phyloP scores from a whole-genome alignment of 176 grass and related monocot species.

The Panicum miliaceum region DNA sequence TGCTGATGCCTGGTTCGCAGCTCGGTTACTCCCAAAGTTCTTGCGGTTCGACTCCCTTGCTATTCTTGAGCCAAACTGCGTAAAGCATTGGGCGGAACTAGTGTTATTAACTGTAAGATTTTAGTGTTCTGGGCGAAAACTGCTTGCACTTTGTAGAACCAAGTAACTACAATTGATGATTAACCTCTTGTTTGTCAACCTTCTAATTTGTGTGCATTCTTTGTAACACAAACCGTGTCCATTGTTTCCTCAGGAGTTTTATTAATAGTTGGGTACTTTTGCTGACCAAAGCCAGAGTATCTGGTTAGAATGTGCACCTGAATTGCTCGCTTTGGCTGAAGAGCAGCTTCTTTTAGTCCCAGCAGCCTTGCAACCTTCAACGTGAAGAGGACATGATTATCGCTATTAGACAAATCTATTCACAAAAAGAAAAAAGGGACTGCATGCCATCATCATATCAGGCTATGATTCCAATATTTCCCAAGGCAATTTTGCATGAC shows the following conservation, averaged over 20 bases:
- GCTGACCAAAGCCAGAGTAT: background rate
- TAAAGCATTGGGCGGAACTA: background rate
- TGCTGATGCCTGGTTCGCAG: conserved; percentile 83
- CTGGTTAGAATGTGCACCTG: conserved; percentile 64
- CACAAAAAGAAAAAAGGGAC: background rate
- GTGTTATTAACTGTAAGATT: background rate
- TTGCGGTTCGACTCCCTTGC: conserved; percentile 88
- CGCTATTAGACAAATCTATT: background rate
- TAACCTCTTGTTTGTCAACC: background rate
- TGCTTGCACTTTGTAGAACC: background rate
- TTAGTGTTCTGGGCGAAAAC: background rate
- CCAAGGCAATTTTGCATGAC: background rate
- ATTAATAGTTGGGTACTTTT: background rate
- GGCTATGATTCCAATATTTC: conserved; percentile 5
- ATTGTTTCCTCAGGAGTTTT: background rate
- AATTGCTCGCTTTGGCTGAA: conserved; percentile 88
- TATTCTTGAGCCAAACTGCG: conserved; percentile 91
- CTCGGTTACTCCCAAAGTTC: conserved; percentile 91
- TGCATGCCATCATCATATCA: background rate
- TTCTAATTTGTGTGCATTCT: background rate
- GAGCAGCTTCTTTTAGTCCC: conserved; percentile 72
- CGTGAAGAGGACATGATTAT: background rate
- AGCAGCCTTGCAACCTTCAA: conserved; percentile 80
- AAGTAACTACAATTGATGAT: background rate
- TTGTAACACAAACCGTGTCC: background rate